Base-by-base conservation (phyloP, 208 protist species). In the Dictyostelium gargantuum region DNA sequence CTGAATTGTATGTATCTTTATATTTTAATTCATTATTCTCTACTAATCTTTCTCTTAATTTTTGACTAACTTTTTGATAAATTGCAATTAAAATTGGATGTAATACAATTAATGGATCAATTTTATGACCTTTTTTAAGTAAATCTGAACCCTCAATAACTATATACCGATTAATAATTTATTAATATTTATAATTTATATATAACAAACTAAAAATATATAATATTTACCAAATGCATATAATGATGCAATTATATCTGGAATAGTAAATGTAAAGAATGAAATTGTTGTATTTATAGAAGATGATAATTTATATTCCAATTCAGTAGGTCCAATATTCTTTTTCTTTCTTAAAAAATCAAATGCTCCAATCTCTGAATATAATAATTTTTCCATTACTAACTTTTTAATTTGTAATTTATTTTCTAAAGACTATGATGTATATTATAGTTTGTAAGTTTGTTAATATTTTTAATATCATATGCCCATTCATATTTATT, bases 311-410 rank as follows among this genome's bases (percentile, higher is more conserved):
- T 84, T 84, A 23, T 46, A 86, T 19, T 94, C 93, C 23, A 94
- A 52, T 26, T 94, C 85, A 6, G 48, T 21, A 1, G 93, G 82
- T 29, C 82, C 82, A 68, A 89, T 89, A 35, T 77, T 89, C 29
- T 89, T 89, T 40, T 89, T 89, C n/a, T 89, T 93, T 66, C 63
- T 66, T 10, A 94, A 19, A 19, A 84, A 81, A 46, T 94, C 93
- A 56, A 94, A 94, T 63, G 74, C 93, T 19, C 93, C 93, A 70
- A 94, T 93, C n/a, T 94, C 93, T 32, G 66, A 84, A 73, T 93
- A 94, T 32, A 94, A 91, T 40, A 94, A 46, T 44, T 89, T 84
- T 44, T 94, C 93, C 81, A 94, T 91, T 29, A 94, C 84, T 68
- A 94, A 54, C 48, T 85, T 84, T 35, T 79, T 50, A 66, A 94